These are phyloP conservation scores for Phytophthora cryptogea DNA, from an alignment of 352 stramenopile genomes.

Conservation along the genomic window DNA sequence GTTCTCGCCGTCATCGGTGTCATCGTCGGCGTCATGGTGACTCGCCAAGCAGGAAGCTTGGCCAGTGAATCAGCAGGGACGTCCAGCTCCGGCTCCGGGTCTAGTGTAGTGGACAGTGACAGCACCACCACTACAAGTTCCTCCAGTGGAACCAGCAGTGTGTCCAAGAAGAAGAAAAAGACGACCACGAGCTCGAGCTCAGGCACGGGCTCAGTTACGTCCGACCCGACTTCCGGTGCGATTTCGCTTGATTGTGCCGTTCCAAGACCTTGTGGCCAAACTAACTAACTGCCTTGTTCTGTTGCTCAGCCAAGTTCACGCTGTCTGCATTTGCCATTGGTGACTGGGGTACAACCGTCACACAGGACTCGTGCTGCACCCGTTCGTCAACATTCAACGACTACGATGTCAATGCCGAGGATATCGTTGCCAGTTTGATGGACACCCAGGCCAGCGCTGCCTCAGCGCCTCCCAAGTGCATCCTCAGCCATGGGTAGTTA, in stretches of 20 bases:
- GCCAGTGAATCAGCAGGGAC: slow-evolving; percentile 32
- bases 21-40: slow-evolving; percentile 48
- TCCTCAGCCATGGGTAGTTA: slow-evolving; percentile 76
- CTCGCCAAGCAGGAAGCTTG: slow-evolving; percentile 27
- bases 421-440: slow-evolving; percentile 56
- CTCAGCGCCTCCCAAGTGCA: slow-evolving; percentile 52
- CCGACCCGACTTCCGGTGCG: slow-evolving; percentile 53
- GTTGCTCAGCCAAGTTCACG: slow-evolving; percentile 36
- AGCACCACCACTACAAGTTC: slow-evolving; percentile 26
- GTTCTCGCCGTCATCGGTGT: slow-evolving; percentile 52
- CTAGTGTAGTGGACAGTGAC: slow-evolving; percentile 5
- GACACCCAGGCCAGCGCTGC: slow-evolving; percentile 46
- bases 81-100: slow-evolving; percentile 21
- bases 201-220: slow-evolving; percentile 38
- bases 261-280: not conserved
- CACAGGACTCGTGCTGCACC: slow-evolving; percentile 57
- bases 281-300: slow-evolving; percentile 5
- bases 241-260: slow-evolving; percentile 1
- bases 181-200: slow-evolving; percentile 31
- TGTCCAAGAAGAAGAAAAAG: slow-evolving; percentile 35
- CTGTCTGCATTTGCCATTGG: slow-evolving; percentile 60
- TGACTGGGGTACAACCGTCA: slow-evolving; percentile 58
- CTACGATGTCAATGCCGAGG: slow-evolving; percentile 52
- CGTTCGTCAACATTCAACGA: slow-evolving; percentile 43
- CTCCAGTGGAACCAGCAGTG: slow-evolving; percentile 25